Evolutionary conservation across 1,139 yeast genomes (phyloP), one percentile per base, ranked within the genome.

Genomic region (Kurtzmaniella quercitrusa): DNA sequence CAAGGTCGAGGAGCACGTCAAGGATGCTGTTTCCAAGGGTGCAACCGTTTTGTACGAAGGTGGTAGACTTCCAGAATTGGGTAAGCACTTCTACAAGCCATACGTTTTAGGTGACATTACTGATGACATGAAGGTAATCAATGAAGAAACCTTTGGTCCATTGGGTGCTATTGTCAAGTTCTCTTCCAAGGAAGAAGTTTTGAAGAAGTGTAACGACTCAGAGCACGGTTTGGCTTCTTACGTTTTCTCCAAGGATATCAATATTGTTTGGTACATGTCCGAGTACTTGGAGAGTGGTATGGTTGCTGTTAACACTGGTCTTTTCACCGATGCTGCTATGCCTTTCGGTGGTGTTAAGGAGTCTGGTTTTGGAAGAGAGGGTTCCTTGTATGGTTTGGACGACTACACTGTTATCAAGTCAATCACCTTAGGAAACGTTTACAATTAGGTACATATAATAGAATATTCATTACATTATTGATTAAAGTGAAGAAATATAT

Each of bases 341-440:
- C 94, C 94, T 39, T 86, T 86, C 56, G 95, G 95, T 23, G 94
- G 95, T 49, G 74, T 85, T 43, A 82, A 84, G 62, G 83, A 84
- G 61, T 79, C 87, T 36, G 95, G 95, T 0, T 82, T 84, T 54
- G 94, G 95, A 41, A 80, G 91, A 57, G 95, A 86, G 60, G 93
- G 91, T 35, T 82, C 89, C 16, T 68, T 80, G 53, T 79, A 81
- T 57, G 95, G 94, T 41, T 60, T 85, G 47, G 88, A 84, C 42
- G 94, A 85, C 59, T 85, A 84, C 63, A 71, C 83, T 23, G 78
- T 76, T 33, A 64, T 84, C 52, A 71, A 71, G 51, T 60, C 73
- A 30, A 59, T 71, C 33, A 63, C 66, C 12, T 57, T 71, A 37
- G 76, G 75, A 16, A 65, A 65, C 50, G 62, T 62, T 3, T 63